Conservation (phyloP, 106 monocot species). For the Dioscorea dumetorum region DNA sequence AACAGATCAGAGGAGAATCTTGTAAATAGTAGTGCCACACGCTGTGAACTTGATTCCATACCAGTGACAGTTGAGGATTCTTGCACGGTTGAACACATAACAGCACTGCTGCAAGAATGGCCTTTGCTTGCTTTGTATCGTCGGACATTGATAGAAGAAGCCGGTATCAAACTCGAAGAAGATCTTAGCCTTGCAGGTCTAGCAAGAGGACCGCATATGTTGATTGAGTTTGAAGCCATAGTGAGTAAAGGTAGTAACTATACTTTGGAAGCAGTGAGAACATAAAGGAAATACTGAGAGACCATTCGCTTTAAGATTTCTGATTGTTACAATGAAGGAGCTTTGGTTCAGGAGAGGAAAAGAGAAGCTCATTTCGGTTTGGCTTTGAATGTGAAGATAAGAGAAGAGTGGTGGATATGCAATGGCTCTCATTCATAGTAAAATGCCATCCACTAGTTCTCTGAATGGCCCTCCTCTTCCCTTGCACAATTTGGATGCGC, state of each 20-base stretch:
- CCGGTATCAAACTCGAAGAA: neutral
- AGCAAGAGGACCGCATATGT: conserved; percentile 16
- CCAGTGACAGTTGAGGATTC: conserved; percentile 38
- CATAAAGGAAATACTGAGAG: too few species aligned
- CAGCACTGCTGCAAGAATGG: neutral
- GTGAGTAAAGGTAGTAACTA: neutral
- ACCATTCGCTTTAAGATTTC: too few species aligned
- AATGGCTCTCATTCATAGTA: conserved; percentile 8
- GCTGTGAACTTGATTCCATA: neutral
- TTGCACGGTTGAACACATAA: conserved; percentile 13
- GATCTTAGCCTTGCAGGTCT: conserved; percentile 13
- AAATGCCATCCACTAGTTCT: conserved; percentile 12
- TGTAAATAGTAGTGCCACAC: neutral
- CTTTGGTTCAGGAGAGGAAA: neutral
- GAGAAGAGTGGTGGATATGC: conserved; percentile 8
- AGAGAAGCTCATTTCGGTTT: too few species aligned
- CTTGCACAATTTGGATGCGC: neutral
- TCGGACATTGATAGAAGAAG: neutral
- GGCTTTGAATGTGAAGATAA: too few species aligned
- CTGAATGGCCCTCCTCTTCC: neutral
- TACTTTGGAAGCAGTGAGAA: neutral
- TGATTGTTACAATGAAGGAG: neutral
- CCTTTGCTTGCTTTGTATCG: conserved; percentile 4
- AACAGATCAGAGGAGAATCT: neutral
- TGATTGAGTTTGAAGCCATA: conserved; percentile 41